A percentile compares a stretch with the other conserved stretches of the same genome.
Conservation (phyloP, 495 filamentous ascomycete species). For the Aspergillus leporis region DNA sequence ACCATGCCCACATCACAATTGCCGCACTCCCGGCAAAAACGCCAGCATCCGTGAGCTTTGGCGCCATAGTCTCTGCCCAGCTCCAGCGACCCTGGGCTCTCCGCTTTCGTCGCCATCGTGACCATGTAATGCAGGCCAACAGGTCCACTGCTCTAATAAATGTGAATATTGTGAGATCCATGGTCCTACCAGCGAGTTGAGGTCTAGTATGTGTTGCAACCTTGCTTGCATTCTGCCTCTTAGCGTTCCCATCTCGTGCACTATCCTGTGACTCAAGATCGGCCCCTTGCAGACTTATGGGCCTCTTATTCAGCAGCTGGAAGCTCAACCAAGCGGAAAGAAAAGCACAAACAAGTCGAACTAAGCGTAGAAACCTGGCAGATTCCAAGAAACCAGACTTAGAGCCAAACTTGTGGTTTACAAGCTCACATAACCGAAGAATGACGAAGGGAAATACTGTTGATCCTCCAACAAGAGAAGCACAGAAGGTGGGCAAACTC, state of each 20-base stretch:
- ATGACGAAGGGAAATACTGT: constrained; percentile 60
- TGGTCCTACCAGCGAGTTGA: constrained; percentile 68
- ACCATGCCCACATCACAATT: constrained; percentile 91
- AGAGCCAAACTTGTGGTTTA: constrained; percentile 20
- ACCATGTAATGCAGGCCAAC: constrained; percentile 66
- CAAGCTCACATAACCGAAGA: constrained; percentile 33
- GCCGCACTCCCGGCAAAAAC: constrained; percentile 75
- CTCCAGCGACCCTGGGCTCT: constrained; percentile 48
- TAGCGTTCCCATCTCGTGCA: constrained; percentile 25
- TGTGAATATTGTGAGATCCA: constrained; percentile 87
- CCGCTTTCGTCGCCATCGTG: constrained; percentile 36
- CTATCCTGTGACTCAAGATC: constrained; percentile 9
- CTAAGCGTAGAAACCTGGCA: constrained; percentile 22
- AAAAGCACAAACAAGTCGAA: constrained; percentile 44
- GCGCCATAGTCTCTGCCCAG: constrained; percentile 48
- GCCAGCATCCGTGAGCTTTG: constrained; percentile 61
- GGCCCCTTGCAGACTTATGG: constrained; percentile 21
- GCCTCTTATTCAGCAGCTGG: constrained; percentile 45
- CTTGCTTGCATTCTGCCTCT: constrained; percentile 42
- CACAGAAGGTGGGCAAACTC: constrained; percentile 83
- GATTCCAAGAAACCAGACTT: constrained; percentile 21
- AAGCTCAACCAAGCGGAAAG: constrained; percentile 51
- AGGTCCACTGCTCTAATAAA: constrained; percentile 74
- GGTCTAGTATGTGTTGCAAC: constrained; percentile 17
- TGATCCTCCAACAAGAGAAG: constrained; percentile 70